phyloP scores from a whole-genome alignment of 169 alveolate species.

The Theileria sp. region DNA sequence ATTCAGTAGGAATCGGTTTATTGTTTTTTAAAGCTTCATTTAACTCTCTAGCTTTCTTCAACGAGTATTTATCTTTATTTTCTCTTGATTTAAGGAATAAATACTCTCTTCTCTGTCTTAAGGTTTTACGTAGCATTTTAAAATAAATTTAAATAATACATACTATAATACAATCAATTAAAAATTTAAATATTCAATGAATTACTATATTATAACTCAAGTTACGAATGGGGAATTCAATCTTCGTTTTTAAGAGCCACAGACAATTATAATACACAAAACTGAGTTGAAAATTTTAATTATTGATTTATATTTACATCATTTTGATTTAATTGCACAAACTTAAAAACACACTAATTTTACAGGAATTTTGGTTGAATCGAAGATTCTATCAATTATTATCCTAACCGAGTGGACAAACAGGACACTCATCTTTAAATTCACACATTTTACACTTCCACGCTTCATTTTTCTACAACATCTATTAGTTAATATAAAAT shows the following conservation, averaged over 20 bases:
- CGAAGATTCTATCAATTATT: neutral
- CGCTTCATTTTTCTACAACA: slow-evolving; percentile 60
- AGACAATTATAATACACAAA: neutral
- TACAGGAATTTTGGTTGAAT: neutral
- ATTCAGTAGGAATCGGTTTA: slow-evolving; percentile 65
- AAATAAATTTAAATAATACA: neutral
- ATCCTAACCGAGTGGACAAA: slow-evolving; percentile 50
- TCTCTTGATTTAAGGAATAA: slow-evolving; percentile 62
- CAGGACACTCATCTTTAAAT: slow-evolving; percentile 72
- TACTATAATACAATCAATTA: neutral
- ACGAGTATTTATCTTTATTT: slow-evolving; percentile 31
- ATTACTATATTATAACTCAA: neutral
- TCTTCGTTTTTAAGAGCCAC: neutral
- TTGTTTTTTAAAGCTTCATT: slow-evolving; percentile 55
- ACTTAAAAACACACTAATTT: neutral
- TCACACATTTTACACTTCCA: slow-evolving; percentile 82
- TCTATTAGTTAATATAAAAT: neutral
- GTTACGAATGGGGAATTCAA: neutral
- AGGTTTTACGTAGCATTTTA: slow-evolving; percentile 57
- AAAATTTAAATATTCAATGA: neutral
- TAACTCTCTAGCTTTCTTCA: slow-evolving; percentile 58
- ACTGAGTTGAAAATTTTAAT: no score
- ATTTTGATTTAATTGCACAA: neutral
- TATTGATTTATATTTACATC: neutral
- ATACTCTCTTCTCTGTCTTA: slow-evolving; percentile 65